phyloP scores from a whole-genome alignment of 768 basidiomycete species.

The Russula brevipes region DNA sequence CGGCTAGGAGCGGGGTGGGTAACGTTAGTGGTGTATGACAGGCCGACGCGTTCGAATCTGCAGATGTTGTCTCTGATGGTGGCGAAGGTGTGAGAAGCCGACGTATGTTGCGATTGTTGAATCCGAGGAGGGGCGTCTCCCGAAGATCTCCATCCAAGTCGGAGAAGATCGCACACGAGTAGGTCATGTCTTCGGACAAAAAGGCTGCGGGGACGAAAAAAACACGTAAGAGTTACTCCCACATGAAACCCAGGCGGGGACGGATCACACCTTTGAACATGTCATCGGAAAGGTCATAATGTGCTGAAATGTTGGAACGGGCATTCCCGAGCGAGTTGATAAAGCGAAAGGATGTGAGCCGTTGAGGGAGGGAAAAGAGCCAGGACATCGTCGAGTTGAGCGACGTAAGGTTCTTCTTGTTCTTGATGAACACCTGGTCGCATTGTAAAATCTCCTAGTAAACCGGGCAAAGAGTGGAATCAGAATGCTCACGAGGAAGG shows the following conservation, averaged over 20 bases:
- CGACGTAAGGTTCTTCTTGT: conserved; percentile 18
- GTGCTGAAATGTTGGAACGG: conserved; percentile 31
- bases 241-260: not conserved
- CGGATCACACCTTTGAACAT: conserved; percentile 33
- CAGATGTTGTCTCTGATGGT: not conserved
- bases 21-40: not conserved
- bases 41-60: not conserved
- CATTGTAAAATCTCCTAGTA: not conserved
- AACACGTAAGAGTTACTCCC: not conserved
- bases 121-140: not conserved
- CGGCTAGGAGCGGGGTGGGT: conserved; percentile 19
- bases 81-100: conserved; percentile 1
- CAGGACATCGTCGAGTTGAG: conserved; percentile 18
- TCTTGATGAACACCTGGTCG: conserved; percentile 4
- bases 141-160: conserved; percentile 6
- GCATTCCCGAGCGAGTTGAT: conserved; percentile 22
- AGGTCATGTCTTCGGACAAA: conserved; percentile 7
- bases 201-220: not conserved
- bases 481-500: conserved; percentile 14
- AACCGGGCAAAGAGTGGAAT: too few relatives aligned
- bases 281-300: conserved; percentile 40
- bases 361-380: conserved; percentile 11
- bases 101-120: not conserved
- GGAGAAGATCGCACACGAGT: conserved; percentile 4
- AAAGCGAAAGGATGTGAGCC: conserved; percentile 14